phyloP scores from a whole-genome alignment of 768 basidiomycete genomes.

The Pleurotus citrinopileatus region DNA sequence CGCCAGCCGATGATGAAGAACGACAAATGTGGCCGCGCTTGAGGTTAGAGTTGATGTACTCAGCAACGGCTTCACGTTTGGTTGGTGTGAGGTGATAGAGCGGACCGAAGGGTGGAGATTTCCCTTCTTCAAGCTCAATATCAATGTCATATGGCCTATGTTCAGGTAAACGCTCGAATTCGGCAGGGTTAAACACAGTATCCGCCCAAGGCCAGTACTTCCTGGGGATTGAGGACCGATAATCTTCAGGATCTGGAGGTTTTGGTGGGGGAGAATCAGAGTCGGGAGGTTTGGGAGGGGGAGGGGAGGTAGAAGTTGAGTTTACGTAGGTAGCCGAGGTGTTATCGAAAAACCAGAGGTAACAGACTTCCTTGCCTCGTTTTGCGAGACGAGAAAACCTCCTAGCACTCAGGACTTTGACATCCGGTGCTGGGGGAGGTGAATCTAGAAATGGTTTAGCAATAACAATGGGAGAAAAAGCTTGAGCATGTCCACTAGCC shows the following conservation, averaged over 20 bases:
- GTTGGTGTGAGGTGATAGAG: conserved; percentile 28
- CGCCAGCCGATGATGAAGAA: conserved; percentile 26
- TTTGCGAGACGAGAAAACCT: neutral
- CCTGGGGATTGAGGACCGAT: neutral
- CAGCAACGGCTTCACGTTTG: conserved; percentile 22
- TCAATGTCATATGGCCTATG: conserved; percentile 26
- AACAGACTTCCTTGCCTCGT: neutral
- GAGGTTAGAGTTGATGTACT: conserved; percentile 22
- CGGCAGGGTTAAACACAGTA: conserved; percentile 20
- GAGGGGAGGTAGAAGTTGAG: neutral
- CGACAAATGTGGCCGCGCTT: conserved; percentile 31
- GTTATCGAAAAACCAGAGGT: neutral
- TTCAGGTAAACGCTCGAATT: conserved; percentile 24
- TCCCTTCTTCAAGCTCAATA: conserved; percentile 29
- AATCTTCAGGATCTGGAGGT: neutral
- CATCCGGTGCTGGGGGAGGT: neutral
- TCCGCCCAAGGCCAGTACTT: conserved; percentile 11
- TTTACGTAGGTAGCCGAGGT: neutral
- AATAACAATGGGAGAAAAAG: neutral
- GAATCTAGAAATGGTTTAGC: neutral
- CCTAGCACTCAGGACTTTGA: neutral
- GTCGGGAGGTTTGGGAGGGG: neutral
- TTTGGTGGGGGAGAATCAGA: neutral
- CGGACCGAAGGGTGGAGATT: conserved; percentile 22
- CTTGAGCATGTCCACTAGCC: neutral